Evolutionary conservation across 352 stramenopile genomes (phyloP).

Genomic region (Phytophthora ramorum): DNA sequence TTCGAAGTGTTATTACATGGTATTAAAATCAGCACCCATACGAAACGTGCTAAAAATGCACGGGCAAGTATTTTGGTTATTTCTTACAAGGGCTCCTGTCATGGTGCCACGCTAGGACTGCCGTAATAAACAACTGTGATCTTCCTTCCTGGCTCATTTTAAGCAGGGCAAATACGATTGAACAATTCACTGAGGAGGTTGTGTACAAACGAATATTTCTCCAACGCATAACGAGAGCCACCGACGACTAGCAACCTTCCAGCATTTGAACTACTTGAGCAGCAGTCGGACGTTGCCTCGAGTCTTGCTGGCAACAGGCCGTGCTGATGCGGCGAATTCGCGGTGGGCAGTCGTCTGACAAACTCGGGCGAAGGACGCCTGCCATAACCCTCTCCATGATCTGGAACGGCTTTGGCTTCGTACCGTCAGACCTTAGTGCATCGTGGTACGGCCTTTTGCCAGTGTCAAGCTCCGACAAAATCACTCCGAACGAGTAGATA

Average conservation of each 20-base stretch:
- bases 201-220: too few relatives aligned
- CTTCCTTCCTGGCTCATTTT: too few relatives aligned
- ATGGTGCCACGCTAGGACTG: too few relatives aligned
- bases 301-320: constrained; percentile 50
- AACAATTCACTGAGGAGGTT: too few relatives aligned
- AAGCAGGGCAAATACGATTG: too few relatives aligned
- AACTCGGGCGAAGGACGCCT: constrained; percentile 51
- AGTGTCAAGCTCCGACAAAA: constrained; percentile 46
- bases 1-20: too few relatives aligned
- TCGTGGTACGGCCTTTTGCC: constrained; percentile 40
- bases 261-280: constrained; percentile 23
- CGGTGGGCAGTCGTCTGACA: constrained; percentile 44
- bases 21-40: too few relatives aligned
- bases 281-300: constrained; percentile 36
- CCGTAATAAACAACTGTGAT: too few relatives aligned
- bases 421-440: constrained; percentile 22
- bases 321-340: constrained; percentile 45
- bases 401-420: constrained; percentile 49
- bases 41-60: too few relatives aligned
- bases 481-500: constrained; percentile 51
- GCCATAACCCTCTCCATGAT: constrained; percentile 47
- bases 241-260: background rate
- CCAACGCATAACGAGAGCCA: too few relatives aligned
- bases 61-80: too few relatives aligned
- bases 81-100: too few relatives aligned